These are phyloP conservation scores for Cerioporus squamosus DNA, from an alignment of 1,284 basidiomycete genomes.

Conservation along the genomic window DNA sequence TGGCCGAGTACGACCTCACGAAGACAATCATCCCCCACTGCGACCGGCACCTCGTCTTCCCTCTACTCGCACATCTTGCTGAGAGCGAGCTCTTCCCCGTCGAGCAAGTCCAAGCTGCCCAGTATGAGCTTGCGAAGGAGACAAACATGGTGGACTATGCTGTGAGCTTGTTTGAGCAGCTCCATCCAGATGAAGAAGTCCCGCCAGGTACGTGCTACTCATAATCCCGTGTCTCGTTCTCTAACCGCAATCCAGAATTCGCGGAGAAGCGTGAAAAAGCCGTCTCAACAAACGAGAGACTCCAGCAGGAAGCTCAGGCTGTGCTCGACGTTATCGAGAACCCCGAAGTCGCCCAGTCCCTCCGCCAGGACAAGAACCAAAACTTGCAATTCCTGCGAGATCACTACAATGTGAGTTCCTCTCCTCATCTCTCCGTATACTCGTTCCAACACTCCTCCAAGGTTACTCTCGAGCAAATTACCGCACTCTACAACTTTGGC, in stretches of 20 bases:
- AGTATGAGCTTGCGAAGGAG: slow-evolving; percentile 96
- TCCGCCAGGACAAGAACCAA: slow-evolving; percentile 95
- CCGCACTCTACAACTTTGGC: slow-evolving; percentile 96
- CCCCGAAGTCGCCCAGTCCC: slow-evolving; percentile 89
- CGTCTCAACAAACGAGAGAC: slow-evolving; percentile 81
- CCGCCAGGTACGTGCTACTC: slow-evolving; percentile 57
- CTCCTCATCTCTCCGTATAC: background rate
- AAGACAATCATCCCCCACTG: slow-evolving; percentile 93
- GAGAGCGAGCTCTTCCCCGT: slow-evolving; percentile 75
- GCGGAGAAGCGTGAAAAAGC: slow-evolving; percentile 80
- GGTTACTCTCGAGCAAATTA: slow-evolving; percentile 77
- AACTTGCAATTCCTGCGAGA: slow-evolving; percentile 95
- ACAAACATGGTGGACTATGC: slow-evolving; percentile 98
- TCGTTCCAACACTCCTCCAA: background rate
- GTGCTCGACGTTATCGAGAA: slow-evolving; percentile 97
- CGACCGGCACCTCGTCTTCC: slow-evolving; percentile 94
- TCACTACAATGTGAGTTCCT: slow-evolving; percentile 70
- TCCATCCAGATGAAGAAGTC: slow-evolving; percentile 70
- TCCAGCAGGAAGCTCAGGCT: slow-evolving; percentile 89
- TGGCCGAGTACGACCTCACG: slow-evolving; percentile 90
- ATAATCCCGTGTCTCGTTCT: background rate
- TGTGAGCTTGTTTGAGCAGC: slow-evolving; percentile 77
- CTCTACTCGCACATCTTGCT: slow-evolving; percentile 87
- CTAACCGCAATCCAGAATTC: slow-evolving; percentile 63
- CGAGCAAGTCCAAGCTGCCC: slow-evolving; percentile 80